A percentile compares a stretch with the other conserved stretches of the same genome.
These are phyloP conservation scores for Wickerhamomyces sp. DNA, from an alignment of 1,139 yeast species.

Conservation along the genomic window DNA sequence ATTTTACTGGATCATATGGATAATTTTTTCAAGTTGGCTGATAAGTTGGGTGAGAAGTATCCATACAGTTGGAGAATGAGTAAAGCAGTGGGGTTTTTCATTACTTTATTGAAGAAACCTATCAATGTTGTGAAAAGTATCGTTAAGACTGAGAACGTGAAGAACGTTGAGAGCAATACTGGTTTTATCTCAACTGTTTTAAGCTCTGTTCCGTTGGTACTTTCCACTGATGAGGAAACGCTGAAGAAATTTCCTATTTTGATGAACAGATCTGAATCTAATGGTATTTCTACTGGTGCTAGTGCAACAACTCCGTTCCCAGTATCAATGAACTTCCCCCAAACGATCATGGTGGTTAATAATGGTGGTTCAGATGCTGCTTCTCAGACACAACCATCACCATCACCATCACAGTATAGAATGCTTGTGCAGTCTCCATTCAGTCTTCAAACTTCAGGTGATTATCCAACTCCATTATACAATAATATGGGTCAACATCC, in stretches of 20 bases:
- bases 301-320: neutral
- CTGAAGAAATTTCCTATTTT: constrained; percentile 2
- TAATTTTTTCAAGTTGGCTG: constrained; percentile 29
- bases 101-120: constrained; percentile 33
- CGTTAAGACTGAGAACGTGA: constrained; percentile 18
- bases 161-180: constrained; percentile 16
- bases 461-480: neutral
- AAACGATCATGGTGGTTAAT: no score
- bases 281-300: neutral
- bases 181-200: constrained; percentile 18
- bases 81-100: constrained; percentile 41
- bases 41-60: constrained; percentile 35
- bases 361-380: neutral
- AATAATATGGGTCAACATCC: constrained; percentile 1
- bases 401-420: neutral
- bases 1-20: constrained; percentile 32
- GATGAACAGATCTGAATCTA: neutral
- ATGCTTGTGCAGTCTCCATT: neutral
- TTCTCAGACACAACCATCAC: neutral
- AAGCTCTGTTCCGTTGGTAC: constrained; percentile 19
- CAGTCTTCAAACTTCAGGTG: neutral
- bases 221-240: constrained; percentile 18
- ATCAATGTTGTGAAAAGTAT: constrained; percentile 24
- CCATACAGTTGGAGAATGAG: constrained; percentile 52
- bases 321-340: neutral